phyloP scores from a whole-genome alignment of 73 alveolate species.

The Paramecium caudatum region DNA sequence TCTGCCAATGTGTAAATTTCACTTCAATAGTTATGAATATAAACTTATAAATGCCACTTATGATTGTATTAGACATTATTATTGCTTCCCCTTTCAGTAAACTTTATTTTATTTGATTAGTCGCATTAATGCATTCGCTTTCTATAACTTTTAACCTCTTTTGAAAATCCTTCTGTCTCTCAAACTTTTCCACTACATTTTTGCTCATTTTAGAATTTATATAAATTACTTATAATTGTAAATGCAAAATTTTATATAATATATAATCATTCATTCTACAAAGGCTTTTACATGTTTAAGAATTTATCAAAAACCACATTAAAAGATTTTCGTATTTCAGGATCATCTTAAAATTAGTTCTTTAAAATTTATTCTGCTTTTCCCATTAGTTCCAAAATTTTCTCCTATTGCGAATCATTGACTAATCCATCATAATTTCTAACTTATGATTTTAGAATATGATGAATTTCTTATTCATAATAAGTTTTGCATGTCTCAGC shows the following conservation, averaged over 20 bases:
- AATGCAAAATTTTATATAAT: no score
- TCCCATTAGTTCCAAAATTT: constrained; percentile 12
- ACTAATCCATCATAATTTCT: background rate
- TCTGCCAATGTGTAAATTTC: constrained; percentile 25
- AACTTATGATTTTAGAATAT: background rate
- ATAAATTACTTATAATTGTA: no score
- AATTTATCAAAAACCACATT: background rate
- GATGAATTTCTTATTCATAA: background rate
- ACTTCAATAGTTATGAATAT: background rate
- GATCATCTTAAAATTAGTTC: background rate
- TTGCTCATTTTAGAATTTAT: constrained; percentile 2
- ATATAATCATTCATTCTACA: no score
- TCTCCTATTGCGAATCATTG: background rate
- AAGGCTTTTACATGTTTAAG: no score
- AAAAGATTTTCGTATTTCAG: background rate
- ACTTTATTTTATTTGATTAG: background rate
- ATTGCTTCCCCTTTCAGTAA: background rate
- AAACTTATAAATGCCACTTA: constrained; percentile 12
- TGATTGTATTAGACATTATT: background rate
- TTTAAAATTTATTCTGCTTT: background rate
- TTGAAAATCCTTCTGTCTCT: background rate
- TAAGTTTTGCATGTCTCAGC: background rate
- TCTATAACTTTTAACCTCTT: background rate
- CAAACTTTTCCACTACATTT: background rate
- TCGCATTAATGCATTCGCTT: background rate